Evolutionary conservation across 495 filamentous ascomycete genomes (phyloP), one percentile per base, ranked within the genome.

Genomic region (Amniculicola lignicola): DNA sequence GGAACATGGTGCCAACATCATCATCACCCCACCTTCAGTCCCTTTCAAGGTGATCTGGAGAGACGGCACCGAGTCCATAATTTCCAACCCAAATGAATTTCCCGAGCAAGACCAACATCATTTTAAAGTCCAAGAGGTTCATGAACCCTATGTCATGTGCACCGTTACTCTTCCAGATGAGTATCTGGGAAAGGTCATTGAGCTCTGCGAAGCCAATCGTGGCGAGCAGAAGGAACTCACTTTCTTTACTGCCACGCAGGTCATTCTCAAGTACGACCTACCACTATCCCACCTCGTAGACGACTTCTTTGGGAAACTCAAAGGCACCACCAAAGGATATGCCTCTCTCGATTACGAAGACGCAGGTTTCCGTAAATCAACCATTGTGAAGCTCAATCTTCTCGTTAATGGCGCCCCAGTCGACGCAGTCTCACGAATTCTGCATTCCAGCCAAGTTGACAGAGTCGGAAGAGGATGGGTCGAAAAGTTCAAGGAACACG

Each of bases 281-380:
- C 93, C 93, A 0, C 76, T 96, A 14, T 80, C 89, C 1, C 87
- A 93, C 40, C 74, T 98, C 6, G 93, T 97, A 1, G 91, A 96
- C 62, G 92, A 98, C 70, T 88, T 98, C 73, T 98, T 98, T 68
- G 94, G 94, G 21, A 95, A 94, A 71, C 75, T 98, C 46, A 98
- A 98, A 70, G 87, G 90, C 21, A 80, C 84, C 2, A 95, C 90
- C 14, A 87, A 86, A 61, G 84, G 85, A 28, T 88, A 87, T 57
- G 90, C 90, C 4, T 89, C 84, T 51, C 79, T 96, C 12, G 90
- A 96, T 69, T 96, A 96, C 70, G 93, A 98, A 70, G 93, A 98
- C 61, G 88, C 91, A 0, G 93, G 83, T 0, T 98, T 88, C 80
- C 82, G 85, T 11, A 74, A 79, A 51, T 87, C 86, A 64, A 82